A percentile compares a stretch with the other conserved stretches of the same genome.
Conservation (phyloP, 495 filamentous ascomycete species). For the Ascodesmis nigricans region DNA sequence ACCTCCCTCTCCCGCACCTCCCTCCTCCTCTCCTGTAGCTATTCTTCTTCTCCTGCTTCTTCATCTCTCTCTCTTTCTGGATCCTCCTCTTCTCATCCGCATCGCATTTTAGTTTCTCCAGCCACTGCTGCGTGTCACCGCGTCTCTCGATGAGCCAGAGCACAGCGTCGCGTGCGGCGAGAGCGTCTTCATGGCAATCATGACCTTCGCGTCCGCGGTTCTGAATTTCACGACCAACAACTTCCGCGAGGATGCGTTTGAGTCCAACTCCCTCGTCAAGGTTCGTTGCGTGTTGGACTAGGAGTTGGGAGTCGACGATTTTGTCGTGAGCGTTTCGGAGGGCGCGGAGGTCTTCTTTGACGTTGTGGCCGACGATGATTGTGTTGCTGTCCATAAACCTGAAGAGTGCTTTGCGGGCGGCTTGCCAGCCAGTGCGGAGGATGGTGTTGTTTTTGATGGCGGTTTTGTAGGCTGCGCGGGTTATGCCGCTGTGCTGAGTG, state of each 20-base stretch:
- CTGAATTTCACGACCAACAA: constrained; percentile 23
- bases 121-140: neutral
- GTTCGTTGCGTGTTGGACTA: too few species aligned
- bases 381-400: constrained; percentile 25
- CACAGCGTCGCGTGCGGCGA: constrained; percentile 25
- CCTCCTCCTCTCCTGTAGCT: constrained; percentile 6
- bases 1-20: constrained; percentile 6
- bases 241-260: constrained; percentile 20
- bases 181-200: constrained; percentile 25
- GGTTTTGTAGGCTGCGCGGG: constrained; percentile 14
- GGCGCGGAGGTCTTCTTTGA: constrained; percentile 26
- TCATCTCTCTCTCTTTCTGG: too few species aligned
- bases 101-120: too few species aligned
- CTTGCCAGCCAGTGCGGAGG: constrained; percentile 21
- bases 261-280: too few species aligned
- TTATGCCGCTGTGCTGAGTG: constrained; percentile 24
- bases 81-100: too few species aligned
- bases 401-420: constrained; percentile 25
- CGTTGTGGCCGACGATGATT: constrained; percentile 27
- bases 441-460: constrained; percentile 12
- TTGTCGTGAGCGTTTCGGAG: constrained; percentile 26
- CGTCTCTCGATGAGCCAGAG: constrained; percentile 24
- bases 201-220: constrained; percentile 20
- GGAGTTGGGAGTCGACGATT: constrained; percentile 26
- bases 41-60: constrained; percentile 5